Conservation (phyloP, 257 asterid species). For the Craterostigma plantagineum region DNA sequence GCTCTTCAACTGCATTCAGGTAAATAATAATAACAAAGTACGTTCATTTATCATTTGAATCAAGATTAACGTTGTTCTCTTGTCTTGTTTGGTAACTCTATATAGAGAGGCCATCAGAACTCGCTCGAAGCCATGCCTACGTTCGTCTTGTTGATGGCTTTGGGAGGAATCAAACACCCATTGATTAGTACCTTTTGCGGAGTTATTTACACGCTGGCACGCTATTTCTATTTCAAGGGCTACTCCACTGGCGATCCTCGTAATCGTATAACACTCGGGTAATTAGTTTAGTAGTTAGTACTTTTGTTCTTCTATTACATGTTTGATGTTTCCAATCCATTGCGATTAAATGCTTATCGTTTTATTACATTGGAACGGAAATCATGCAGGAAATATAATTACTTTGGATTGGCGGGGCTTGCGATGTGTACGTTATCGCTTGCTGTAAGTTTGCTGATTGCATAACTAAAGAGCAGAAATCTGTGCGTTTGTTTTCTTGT, state of each 20-base stretch:
- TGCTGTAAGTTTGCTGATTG: conserved; percentile 33
- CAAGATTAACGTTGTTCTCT: not conserved
- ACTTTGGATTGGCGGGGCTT: conserved; percentile 38
- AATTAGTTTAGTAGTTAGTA: conserved; percentile 7
- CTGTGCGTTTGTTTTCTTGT: too few relatives aligned
- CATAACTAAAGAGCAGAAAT: conserved; percentile 6
- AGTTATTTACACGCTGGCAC: conserved; percentile 21
- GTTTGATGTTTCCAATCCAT: too few relatives aligned
- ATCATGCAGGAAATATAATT: conserved; percentile 45
- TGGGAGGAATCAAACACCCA: conserved; percentile 81
- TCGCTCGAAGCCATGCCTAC: conserved; percentile 73
- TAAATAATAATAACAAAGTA: conserved; percentile 8
- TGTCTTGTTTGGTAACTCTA: not conserved
- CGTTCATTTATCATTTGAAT: conserved; percentile 1
- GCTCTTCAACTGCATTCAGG: conserved; percentile 89
- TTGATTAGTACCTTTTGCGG: conserved; percentile 42
- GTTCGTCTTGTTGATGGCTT: conserved; percentile 33
- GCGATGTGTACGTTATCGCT: conserved; percentile 33
- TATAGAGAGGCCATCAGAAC: conserved; percentile 98
- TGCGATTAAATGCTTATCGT: not conserved
- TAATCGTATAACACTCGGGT: conserved; percentile 52
- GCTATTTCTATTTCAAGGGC: conserved; percentile 71
- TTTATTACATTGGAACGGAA: not conserved
- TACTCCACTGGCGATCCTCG: conserved; percentile 66
- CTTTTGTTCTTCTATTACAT: not conserved